Evolutionary conservation across 495 filamentous ascomycete species (phyloP), one percentile per base, ranked within the genome.

Genomic region (Hypoxylon intermedium): DNA sequence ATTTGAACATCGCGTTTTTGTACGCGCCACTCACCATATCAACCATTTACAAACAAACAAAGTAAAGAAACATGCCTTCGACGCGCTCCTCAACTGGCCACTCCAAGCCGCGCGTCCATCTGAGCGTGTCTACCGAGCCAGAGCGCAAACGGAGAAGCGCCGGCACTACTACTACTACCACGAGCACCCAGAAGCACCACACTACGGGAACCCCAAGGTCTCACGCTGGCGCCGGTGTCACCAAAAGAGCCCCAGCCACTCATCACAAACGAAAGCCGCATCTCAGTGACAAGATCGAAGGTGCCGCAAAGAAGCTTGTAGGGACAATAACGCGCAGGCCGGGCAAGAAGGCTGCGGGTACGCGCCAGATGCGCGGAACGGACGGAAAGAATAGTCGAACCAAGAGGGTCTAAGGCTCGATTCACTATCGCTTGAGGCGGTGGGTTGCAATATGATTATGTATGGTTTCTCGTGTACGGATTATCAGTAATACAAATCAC

Each of bases 181-280:
- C 24, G 24, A 26, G 24, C 24, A 26, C 24, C 24, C 3, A 67
- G 9, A 60, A 49, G 16, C 36, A 50, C 47, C 53, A 55, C 19
- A 42, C 53, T 7, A 45, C 33, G 1, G 55, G 37, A 3, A 58
- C 52, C 9, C 9, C 18, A 9, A 15, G 30, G 16, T n/a, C 13
- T 34, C 56, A 37, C 61, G 48, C 58, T 18, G 48, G 55, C 50
- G 47, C 50, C 13, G 56, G 49, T 1, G 40, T 58, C 36, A 52
- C 23, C 9, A 61, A 64, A 36, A 65, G 57, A 31, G 56, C 67
- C 9, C 65, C 70, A 2, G 68, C 56, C n/a, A 66, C 67, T 37
- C 71, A 73, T 49, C 72, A 72, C 41, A 70, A 74, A 58, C 72
- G 71, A 20, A 74, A 74, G 58, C 60, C 72, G 5, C 46, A 65